phyloP scores from a whole-genome alignment of 1,284 basidiomycete species.

The Austroboletus novae-zelandiae region DNA sequence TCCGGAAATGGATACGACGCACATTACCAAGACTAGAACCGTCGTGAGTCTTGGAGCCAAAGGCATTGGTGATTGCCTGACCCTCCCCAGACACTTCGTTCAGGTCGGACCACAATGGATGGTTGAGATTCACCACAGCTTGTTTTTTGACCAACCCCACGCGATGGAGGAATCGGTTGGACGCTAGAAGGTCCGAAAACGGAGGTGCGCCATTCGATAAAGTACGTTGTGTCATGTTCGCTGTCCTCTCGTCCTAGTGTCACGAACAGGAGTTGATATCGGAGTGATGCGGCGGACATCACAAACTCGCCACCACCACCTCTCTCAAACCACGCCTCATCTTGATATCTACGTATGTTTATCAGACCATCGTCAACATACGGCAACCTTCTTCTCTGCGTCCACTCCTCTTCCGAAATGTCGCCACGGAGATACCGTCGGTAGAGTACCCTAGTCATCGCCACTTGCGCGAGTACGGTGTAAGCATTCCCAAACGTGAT shows the following conservation, averaged over 20 bases:
- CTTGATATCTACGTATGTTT: too few relatives aligned
- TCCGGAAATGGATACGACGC: neutral
- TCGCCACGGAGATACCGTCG: too few relatives aligned
- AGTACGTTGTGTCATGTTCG: neutral
- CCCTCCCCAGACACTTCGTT: neutral
- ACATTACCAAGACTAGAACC: neutral
- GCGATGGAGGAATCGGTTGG: constrained; percentile 46
- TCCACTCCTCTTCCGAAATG: too few relatives aligned
- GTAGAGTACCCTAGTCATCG: too few relatives aligned
- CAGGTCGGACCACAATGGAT: constrained; percentile 42
- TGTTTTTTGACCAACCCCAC: constrained; percentile 40
- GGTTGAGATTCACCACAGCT: constrained; percentile 32
- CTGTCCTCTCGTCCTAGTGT: constrained; percentile 36
- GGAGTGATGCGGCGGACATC: constrained; percentile 39
- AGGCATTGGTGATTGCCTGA: too few relatives aligned
- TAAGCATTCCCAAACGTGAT: too few relatives aligned
- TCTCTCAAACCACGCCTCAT: constrained; percentile 19
- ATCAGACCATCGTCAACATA: too few relatives aligned
- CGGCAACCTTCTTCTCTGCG: too few relatives aligned
- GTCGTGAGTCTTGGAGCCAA: neutral
- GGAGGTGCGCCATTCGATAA: constrained; percentile 5
- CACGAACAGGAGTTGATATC: constrained; percentile 48
- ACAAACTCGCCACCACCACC: constrained; percentile 47
- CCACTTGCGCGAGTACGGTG: too few relatives aligned
- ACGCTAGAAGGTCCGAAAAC: constrained; percentile 38